phyloP scores from a whole-genome alignment of 441 rosid species.

The Metrosideros polymorpha region DNA sequence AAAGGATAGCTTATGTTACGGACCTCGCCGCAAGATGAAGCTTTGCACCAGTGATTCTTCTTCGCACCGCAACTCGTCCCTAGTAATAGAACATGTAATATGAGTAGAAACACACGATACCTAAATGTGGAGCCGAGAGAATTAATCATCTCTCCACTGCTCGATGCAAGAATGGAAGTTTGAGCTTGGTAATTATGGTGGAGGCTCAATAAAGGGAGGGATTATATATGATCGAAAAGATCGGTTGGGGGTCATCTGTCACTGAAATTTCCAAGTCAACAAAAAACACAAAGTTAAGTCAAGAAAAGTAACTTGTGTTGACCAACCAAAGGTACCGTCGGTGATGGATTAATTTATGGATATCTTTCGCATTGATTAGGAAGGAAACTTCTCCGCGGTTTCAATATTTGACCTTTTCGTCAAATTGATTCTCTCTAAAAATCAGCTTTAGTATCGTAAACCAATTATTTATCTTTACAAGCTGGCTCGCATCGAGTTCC shows the following conservation, averaged over 20 bases:
- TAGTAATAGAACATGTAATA: neutral
- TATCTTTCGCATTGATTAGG: neutral
- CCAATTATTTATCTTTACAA: too few species aligned
- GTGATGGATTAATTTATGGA: neutral
- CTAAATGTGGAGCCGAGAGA: neutral
- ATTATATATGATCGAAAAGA: neutral
- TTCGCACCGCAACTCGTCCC: neutral
- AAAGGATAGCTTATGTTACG: neutral
- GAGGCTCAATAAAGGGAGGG: neutral
- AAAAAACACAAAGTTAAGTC: neutral
- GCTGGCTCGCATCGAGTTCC: too few species aligned
- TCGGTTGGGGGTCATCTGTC: neutral
- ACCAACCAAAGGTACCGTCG: too few species aligned
- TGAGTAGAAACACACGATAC: neutral
- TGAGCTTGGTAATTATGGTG: neutral
- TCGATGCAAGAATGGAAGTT: neutral
- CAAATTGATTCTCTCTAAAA: neutral
- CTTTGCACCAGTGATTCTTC: fast-evolving
- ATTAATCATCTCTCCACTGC: neutral
- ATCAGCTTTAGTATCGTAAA: neutral
- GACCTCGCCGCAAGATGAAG: neutral
- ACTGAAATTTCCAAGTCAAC: neutral
- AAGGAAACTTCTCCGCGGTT: neutral
- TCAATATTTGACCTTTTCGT: neutral
- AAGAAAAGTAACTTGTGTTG: neutral